These are phyloP conservation scores for Xylaria sp. DNA, from an alignment of 495 filamentous ascomycete species.

Conservation along the genomic window DNA sequence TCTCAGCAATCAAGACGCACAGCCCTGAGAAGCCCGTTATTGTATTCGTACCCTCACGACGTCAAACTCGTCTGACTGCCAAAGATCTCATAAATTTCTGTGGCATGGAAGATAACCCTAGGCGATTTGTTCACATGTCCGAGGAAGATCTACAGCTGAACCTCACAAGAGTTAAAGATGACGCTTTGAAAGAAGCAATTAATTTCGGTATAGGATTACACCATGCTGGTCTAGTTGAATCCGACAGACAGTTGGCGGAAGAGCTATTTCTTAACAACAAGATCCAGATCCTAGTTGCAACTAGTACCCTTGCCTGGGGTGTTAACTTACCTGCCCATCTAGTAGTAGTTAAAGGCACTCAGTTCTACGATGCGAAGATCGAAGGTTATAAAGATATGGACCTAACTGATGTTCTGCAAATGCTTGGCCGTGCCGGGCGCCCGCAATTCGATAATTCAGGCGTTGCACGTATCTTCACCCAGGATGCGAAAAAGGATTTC, in stretches of 20 bases:
- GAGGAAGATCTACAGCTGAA: constrained; percentile 92
- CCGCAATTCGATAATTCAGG: constrained; percentile 97
- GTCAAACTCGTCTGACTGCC: constrained; percentile 93
- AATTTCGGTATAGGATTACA: constrained; percentile 97
- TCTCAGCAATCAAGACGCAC: constrained; percentile 94
- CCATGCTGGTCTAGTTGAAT: constrained; percentile 95
- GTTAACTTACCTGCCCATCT: constrained; percentile 98
- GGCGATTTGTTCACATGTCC: constrained; percentile 89
- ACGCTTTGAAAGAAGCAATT: constrained; percentile 86
- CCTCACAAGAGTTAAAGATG: constrained; percentile 86
- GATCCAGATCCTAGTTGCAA: constrained; percentile 97
- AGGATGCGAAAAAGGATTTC: constrained; percentile 98
- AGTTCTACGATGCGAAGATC: constrained; percentile 97
- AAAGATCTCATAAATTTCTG: constrained; percentile 97
- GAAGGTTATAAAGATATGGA: constrained; percentile 99
- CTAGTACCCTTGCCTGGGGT: constrained; percentile 96
- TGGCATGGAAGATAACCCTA: constrained; percentile 97
- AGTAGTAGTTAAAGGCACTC: constrained; percentile 97
- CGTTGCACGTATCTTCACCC: constrained; percentile 95
- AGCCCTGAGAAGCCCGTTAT: constrained; percentile 97
- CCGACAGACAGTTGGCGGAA: constrained; percentile 87
- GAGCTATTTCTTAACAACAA: constrained; percentile 97
- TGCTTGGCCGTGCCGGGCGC: constrained; percentile 94
- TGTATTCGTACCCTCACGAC: constrained; percentile 94
- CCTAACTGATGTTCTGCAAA: constrained; percentile 96